Evolutionary conservation across 495 filamentous ascomycete genomes (phyloP).

Genomic region (Sporormia fimetaria): DNA sequence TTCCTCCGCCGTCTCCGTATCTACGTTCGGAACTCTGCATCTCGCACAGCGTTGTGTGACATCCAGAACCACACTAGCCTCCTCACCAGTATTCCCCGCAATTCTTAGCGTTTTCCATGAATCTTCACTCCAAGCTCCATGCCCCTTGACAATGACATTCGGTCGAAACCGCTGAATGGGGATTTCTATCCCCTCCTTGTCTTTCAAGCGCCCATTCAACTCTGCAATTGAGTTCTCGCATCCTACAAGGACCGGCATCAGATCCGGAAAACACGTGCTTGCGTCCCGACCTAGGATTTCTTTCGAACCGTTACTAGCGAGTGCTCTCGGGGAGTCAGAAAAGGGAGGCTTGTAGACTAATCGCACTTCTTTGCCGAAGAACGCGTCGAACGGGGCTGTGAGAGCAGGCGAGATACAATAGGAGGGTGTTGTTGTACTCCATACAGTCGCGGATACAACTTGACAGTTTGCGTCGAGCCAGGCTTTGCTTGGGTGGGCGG

Average conservation of each 20-base stretch:
- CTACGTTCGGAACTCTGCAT: conserved; percentile 36
- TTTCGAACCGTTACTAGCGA: conserved; percentile 27
- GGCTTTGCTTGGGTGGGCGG: conserved; percentile 29
- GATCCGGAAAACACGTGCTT: conserved; percentile 30
- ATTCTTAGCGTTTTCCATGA: conserved; percentile 32
- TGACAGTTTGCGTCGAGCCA: conserved; percentile 31
- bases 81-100: not conserved
- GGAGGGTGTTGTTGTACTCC: conserved; percentile 29
- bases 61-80: conserved; percentile 23
- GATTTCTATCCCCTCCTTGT: conserved; percentile 22
- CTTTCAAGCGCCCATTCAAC: conserved; percentile 30
- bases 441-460: conserved; percentile 29
- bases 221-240: conserved; percentile 34
- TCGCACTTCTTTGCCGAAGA: conserved; percentile 31
- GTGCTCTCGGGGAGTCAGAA: conserved; percentile 20
- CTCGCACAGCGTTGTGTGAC: conserved; percentile 31
- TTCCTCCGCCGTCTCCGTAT: conserved; percentile 35
- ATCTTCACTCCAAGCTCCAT: conserved; percentile 34
- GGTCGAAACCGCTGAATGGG: conserved; percentile 38
- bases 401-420: conserved; percentile 26
- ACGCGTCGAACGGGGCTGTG: conserved; percentile 29
- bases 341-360: conserved; percentile 34
- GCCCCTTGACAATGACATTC: conserved; percentile 33
- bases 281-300: conserved; percentile 27
- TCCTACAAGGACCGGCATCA: conserved; percentile 33